Evolutionary conservation across 176 grass and related monocot genomes (phyloP).

Genomic region (Olyra latifolia): DNA sequence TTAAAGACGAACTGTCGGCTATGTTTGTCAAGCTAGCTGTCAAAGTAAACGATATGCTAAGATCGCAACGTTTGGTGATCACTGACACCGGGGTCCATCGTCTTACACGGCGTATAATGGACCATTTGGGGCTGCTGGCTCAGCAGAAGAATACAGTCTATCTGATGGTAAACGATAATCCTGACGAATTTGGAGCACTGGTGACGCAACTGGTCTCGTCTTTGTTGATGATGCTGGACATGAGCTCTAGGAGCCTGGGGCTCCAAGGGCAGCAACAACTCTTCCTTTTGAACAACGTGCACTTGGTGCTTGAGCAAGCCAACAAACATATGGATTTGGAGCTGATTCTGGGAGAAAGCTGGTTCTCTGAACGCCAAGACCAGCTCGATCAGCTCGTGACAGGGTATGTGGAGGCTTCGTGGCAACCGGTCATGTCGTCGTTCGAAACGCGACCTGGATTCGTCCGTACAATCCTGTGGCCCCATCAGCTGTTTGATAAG

Average conservation of each 20-base stretch:
- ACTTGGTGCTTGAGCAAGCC: constrained; percentile 2
- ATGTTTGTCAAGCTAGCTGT: not conserved
- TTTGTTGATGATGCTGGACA: not conserved
- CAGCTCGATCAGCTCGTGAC: not conserved
- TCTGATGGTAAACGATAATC: not conserved
- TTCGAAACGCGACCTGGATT: not conserved
- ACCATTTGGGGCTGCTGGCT: not conserved
- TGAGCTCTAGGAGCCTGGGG: not conserved
- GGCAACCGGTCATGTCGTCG: not conserved
- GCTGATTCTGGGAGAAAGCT: not conserved
- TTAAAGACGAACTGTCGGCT: not conserved
- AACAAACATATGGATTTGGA: not conserved
- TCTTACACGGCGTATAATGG: not conserved
- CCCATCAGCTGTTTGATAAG: not conserved
- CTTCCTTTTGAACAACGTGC: constrained; percentile 19
- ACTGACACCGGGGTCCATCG: constrained; percentile 10
- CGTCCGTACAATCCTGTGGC: not conserved
- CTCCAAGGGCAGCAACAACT: constrained; percentile 14
- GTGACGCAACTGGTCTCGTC: not conserved
- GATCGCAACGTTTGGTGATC: not conserved
- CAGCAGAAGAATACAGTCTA: not conserved
- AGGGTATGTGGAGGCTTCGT: constrained; percentile 1
- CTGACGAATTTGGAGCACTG: not conserved
- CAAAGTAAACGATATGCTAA: not conserved
- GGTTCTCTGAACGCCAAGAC: not conserved